Conservation (phyloP, 192 early-diverging fungal genomes). For the Linnemannia schmuckeri region DNA sequence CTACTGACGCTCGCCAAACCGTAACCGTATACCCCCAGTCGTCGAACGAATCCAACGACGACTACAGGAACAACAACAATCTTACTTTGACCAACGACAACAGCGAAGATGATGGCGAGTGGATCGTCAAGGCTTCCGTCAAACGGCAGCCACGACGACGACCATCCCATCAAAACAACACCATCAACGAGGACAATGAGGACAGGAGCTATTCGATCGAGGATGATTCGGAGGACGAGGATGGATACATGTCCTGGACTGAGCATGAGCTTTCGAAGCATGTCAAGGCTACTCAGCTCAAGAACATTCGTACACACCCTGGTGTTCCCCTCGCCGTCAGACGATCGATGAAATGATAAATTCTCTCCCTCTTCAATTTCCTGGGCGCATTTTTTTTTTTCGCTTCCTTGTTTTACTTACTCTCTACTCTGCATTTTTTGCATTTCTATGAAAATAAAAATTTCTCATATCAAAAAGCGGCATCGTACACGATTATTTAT, state of each 20-base stretch:
- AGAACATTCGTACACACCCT: slow-evolving; percentile 31
- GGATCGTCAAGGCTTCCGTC: not conserved
- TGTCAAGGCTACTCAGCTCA: slow-evolving; percentile 36
- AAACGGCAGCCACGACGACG: not conserved
- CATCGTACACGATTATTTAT: not conserved
- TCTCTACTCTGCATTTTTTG: not conserved
- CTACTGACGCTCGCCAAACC: not conserved
- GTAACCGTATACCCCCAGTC: not conserved
- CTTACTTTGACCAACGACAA: not conserved
- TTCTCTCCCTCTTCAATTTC: not conserved
- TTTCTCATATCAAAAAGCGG: not conserved
- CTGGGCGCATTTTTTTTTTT: not conserved
- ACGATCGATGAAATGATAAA: not conserved
- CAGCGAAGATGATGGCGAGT: not conserved
- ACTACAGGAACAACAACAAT: not conserved
- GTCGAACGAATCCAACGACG: not conserved
- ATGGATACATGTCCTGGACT: slow-evolving; percentile 28
- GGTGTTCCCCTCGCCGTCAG: not conserved
- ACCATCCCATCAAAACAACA: not conserved
- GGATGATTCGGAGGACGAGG: not conserved
- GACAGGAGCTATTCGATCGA: not conserved
- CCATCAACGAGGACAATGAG: not conserved
- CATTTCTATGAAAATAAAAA: not conserved
- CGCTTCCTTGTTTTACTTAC: too few species aligned
- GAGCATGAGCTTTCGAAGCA: slow-evolving; percentile 52